Percentiles rank a stretch among this genome's conserved stretches.
Conservation (phyloP, 129 eudicot genomes). For the carrot (Daucus carota) region DH1_v3.0 NC_030385.2:39874501-39875000, state of each 20-base stretch:
- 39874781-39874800: background rate
- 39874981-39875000: background rate
- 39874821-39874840: background rate
- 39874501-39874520: background rate
- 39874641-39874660: background rate
- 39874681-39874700: background rate
- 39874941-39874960: slow-evolving; percentile 8
- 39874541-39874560: background rate
- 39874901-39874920: slow-evolving; percentile 6
- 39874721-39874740: slow-evolving; percentile 4
- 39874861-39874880: background rate
- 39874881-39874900: background rate
- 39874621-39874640: background rate
- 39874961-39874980: slow-evolving; percentile 4
- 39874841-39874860: slow-evolving; percentile 1
- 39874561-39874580: background rate
- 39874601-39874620: background rate
- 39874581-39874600: background rate
- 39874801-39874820: slow-evolving; percentile 1
- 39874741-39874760: slow-evolving; percentile 2
- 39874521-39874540: background rate
- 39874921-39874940: slow-evolving; percentile 5
- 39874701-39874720: background rate
- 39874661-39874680: background rate
- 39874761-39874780: background rate